Conservation (phyloP, 352 stramenopile species). For the Paralagenidium karlingii region DNA sequence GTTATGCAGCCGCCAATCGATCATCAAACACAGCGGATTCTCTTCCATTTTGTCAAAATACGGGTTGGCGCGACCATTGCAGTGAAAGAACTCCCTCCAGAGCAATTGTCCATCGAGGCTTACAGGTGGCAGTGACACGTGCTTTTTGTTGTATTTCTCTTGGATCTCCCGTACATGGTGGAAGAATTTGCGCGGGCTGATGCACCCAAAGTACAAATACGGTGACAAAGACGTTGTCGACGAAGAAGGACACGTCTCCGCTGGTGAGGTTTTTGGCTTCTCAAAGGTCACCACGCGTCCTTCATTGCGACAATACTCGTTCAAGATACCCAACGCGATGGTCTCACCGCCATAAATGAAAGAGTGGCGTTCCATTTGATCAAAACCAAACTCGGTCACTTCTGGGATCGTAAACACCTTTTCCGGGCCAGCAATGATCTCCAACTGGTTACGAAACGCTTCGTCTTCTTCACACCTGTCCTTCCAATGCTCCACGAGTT, state of each 20-base stretch:
- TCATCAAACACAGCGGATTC: slow-evolving; percentile 85
- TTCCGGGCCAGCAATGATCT: slow-evolving; percentile 34
- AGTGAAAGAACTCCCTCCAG: slow-evolving; percentile 94
- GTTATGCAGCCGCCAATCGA: slow-evolving; percentile 78
- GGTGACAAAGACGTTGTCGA: slow-evolving; percentile 94
- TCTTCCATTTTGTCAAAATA: slow-evolving; percentile 93
- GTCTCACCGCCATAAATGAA: slow-evolving; percentile 67
- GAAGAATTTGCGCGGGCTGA: slow-evolving; percentile 87
- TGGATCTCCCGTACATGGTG: slow-evolving; percentile 77
- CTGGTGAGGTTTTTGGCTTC: slow-evolving; percentile 95
- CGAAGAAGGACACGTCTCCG: slow-evolving; percentile 68
- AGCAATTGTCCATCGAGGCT: slow-evolving; percentile 91
- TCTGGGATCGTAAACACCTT: slow-evolving; percentile 53
- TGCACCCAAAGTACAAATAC: slow-evolving; percentile 91
- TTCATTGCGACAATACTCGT: slow-evolving; percentile 62
- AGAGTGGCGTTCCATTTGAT: slow-evolving; percentile 28
- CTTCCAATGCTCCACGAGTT: slow-evolving; percentile 41
- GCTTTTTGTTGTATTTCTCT: slow-evolving; percentile 33
- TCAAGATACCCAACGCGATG: slow-evolving; percentile 49
- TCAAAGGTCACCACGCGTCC: slow-evolving; percentile 89
- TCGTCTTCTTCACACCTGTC: slow-evolving; percentile 1
- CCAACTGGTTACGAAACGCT: slow-evolving; percentile 1
- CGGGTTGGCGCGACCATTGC: slow-evolving; percentile 53
- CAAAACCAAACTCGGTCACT: slow-evolving; percentile 50
- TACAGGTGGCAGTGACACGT: slow-evolving; percentile 77